A percentile compares a stretch with the other conserved stretches of the same genome.
Conservation (phyloP, 345 rosid species). For the Anacardium occidentale region DNA sequence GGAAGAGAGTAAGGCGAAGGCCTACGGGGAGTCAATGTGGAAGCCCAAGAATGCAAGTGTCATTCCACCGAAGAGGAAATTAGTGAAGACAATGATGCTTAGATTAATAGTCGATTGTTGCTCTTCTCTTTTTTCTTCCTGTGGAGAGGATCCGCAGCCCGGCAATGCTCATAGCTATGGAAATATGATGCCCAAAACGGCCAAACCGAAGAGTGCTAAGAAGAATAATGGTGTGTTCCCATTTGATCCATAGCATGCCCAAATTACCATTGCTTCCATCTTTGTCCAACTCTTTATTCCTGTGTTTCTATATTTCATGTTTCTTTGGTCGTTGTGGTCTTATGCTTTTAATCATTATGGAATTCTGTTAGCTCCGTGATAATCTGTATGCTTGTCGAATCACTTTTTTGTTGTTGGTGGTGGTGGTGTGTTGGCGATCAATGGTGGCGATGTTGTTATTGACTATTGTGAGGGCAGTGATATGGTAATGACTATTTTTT, state of each 20-base stretch:
- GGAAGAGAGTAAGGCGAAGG: not conserved
- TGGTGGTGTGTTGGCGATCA: too few relatives aligned
- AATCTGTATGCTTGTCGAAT: too few relatives aligned
- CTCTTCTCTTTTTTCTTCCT: not conserved
- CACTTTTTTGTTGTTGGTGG: too few relatives aligned
- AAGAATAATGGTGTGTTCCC: not conserved
- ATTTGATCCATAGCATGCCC: not conserved
- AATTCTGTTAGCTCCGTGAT: too few relatives aligned
- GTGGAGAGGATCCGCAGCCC: not conserved
- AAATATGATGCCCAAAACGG: too few relatives aligned
- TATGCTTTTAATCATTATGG: too few relatives aligned
- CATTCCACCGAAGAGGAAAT: slow-evolving; percentile 18
- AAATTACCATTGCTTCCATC: not conserved
- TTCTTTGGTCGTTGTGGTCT: not conserved
- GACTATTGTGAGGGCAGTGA: too few relatives aligned
- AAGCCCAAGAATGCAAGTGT: slow-evolving; percentile 18
- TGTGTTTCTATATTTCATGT: too few relatives aligned
- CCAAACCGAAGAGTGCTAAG: not conserved
- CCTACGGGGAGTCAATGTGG: not conserved
- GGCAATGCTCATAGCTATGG: not conserved
- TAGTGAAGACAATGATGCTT: slow-evolving; percentile 21
- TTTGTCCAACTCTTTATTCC: not conserved
- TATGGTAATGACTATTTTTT: too few relatives aligned
- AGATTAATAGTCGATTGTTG: not conserved
- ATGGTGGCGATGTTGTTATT: too few relatives aligned